Base-by-base conservation (phyloP, 1,139 yeast species). In the Debaryomyces sp. region DNA sequence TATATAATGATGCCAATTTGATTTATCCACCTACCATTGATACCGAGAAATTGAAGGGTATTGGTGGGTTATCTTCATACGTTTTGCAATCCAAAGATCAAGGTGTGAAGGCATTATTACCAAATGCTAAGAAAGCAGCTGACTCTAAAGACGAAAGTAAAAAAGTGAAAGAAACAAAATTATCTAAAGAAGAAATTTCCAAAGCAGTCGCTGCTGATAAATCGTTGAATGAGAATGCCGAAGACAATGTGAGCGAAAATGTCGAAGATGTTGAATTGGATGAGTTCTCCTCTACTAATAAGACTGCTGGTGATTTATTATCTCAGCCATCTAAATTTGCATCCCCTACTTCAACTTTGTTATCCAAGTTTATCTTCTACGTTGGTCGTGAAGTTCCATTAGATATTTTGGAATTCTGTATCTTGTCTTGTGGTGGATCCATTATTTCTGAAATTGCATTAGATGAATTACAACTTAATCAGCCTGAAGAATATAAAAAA, bases 311-410 rank as follows among this genome's bases (percentile, higher is more conserved):
- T 59, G 98, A 92, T 65, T 64, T 80, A 48, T 79, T 94, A 57
- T 76, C 78, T 43, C 99, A 94, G 71, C 99, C 98, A 38, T 78
- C 86, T 23, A 77, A 81, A 60, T 80, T 69, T 53, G 75, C 82
- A 30, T 78, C 83, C 32, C 80, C 85, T 41, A 75, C 82, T 18
- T 79, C 90, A 12, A 76, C 77, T 30, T 73, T 94, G 49, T 89
- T 94, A 64, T 76, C 86, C 46, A 80, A 82, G 50, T 88, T 91
- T 63, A 82, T 87, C 6, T 92, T 94, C 67, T 94, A 73, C 64
- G 82, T 95, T 53, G 97, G 98, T 49, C 87, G 99, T 70, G 99
- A 94, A 73, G 99, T 94, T 41, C 91, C 98, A 23, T 77, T 92
- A 55, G 98, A 94, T 59, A 83, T 92, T 57, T 76, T 92, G 56